phyloP scores from a whole-genome alignment of 495 filamentous ascomycete genomes.

The Apodospora peruviana region DNA sequence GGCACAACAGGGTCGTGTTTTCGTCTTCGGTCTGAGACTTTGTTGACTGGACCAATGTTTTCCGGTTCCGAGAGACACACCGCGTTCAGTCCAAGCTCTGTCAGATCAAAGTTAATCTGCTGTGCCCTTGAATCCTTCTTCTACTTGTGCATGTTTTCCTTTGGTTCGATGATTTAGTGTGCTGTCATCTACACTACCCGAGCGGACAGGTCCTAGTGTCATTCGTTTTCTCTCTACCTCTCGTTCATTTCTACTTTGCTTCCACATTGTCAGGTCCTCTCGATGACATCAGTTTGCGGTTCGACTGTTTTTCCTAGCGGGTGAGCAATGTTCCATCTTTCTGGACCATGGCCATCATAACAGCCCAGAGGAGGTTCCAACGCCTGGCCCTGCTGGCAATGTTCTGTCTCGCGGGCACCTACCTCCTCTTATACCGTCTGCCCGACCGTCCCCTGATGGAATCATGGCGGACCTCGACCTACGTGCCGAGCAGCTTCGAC shows the following conservation, averaged over 20 bases:
- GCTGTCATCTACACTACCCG: too few relatives aligned
- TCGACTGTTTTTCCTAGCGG: background rate
- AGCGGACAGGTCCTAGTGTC: too few relatives aligned
- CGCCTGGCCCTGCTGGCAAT: slow-evolving; percentile 18
- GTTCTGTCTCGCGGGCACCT: slow-evolving; percentile 16
- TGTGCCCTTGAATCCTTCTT: too few relatives aligned
- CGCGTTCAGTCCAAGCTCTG: too few relatives aligned
- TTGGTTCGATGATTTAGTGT: too few relatives aligned
- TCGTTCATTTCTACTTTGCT: background rate
- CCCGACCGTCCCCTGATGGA: background rate
- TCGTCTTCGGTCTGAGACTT: too few relatives aligned
- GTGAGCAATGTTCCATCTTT: background rate
- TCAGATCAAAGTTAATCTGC: too few relatives aligned
- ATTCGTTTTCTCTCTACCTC: background rate
- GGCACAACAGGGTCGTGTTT: too few relatives aligned
- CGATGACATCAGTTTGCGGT: background rate
- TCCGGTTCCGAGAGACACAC: too few relatives aligned
- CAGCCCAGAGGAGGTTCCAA: slow-evolving; percentile 15
- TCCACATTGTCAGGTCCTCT: background rate
- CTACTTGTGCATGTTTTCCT: too few relatives aligned
- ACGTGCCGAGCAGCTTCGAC: slow-evolving; percentile 34
- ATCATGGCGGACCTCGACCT: slow-evolving; percentile 14
- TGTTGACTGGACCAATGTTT: too few relatives aligned
- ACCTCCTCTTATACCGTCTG: slow-evolving; percentile 5
- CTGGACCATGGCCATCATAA: slow-evolving; percentile 18